Percentiles rank a stretch among this genome's conserved stretches.
These are phyloP conservation scores for Aspergillus sp. DNA, from an alignment of 2,329 filamentous ascomycete genomes.

Conservation along the genomic window DNA sequence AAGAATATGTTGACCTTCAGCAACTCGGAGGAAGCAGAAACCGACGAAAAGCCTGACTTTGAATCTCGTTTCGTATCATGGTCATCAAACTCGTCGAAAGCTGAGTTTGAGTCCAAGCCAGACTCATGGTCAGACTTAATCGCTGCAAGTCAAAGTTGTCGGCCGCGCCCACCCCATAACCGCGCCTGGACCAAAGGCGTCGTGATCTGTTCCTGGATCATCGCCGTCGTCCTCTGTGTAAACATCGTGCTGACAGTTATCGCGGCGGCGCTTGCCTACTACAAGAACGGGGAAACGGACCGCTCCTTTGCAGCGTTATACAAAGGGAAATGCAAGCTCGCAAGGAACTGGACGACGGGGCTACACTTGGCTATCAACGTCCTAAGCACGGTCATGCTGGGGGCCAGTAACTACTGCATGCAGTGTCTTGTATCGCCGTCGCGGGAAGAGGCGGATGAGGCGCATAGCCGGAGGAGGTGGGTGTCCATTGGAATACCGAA, in stretches of 20 bases:
- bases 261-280: conserved; percentile 10
- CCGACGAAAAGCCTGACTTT: not conserved
- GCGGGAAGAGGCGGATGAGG: conserved; percentile 49
- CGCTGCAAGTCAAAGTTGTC: not conserved
- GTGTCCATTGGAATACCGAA: conserved; percentile 43
- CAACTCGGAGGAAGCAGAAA: too few species aligned
- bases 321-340: conserved; percentile 8
- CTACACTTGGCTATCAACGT: conserved; percentile 52
- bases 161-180: not conserved
- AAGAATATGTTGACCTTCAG: too few species aligned
- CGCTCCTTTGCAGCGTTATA: conserved; percentile 9
- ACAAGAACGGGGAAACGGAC: not conserved
- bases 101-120: not conserved
- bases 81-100: not conserved
- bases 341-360: conserved; percentile 14
- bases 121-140: not conserved
- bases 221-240: not conserved
- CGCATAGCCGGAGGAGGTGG: conserved; percentile 44
- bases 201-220: conserved; percentile 2
- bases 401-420: conserved; percentile 54
- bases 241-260: conserved; percentile 14
- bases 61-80: not conserved
- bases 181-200: conserved; percentile 13
- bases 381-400: conserved; percentile 46
- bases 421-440: conserved; percentile 54